Percentiles rank a stretch among this genome's conserved stretches.
Conservation (phyloP, 1,139 yeast species). For the Sugiyamaella pinicola region DNA sequence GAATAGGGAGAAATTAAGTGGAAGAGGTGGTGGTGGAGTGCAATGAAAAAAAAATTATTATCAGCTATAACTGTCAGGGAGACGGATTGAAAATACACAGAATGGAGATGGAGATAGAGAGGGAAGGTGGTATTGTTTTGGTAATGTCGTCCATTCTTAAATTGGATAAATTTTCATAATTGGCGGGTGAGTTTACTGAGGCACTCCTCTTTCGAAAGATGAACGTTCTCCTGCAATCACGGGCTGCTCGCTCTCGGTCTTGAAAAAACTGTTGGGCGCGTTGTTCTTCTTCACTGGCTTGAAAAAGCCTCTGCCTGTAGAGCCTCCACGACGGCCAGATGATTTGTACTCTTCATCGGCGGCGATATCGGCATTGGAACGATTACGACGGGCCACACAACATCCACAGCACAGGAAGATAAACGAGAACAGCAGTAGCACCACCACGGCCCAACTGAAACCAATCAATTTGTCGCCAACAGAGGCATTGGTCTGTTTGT, state of each 20-base stretch:
- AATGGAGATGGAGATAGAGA: constrained; percentile 1
- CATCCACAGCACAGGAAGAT: constrained; percentile 41
- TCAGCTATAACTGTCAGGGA: constrained; percentile 4
- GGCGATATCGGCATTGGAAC: constrained; percentile 18
- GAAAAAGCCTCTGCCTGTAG: constrained; percentile 20
- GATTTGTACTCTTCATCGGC: constrained; percentile 7
- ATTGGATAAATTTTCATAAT: not conserved
- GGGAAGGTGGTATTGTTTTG: constrained; percentile 8
- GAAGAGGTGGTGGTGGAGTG: constrained; percentile 7
- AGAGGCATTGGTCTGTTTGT: constrained; percentile 50
- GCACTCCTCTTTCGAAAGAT: constrained; percentile 31
- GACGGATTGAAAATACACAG: constrained; percentile 10
- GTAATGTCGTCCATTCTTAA: constrained; percentile 9
- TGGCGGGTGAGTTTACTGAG: not conserved
- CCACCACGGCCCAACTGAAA: constrained; percentile 64
- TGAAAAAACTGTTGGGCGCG: constrained; percentile 23
- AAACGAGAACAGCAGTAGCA: constrained; percentile 47
- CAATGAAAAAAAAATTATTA: not conserved
- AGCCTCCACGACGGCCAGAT: constrained; percentile 5
- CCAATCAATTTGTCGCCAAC: constrained; percentile 64
- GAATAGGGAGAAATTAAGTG: constrained; percentile 10
- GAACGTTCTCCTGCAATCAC: constrained; percentile 28
- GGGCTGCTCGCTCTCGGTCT: constrained; percentile 31
- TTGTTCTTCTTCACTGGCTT: constrained; percentile 19
- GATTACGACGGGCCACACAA: constrained; percentile 28